Evolutionary conservation across 768 basidiomycete species (phyloP).

Genomic region (Lactarius akahatsu): DNA sequence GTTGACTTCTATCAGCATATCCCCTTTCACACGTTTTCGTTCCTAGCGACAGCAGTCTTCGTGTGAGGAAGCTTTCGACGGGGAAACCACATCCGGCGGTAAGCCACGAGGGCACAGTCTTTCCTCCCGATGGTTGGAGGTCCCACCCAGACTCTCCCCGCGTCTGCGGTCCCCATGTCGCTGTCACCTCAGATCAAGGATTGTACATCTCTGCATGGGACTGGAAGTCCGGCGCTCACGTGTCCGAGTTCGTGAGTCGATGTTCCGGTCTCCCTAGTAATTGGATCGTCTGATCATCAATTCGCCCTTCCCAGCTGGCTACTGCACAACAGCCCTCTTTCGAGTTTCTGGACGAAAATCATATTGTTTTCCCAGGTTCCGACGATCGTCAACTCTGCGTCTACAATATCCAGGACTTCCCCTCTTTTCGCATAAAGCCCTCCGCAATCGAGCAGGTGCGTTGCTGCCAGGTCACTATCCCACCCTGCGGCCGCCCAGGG

Average conservation of each 20-base stretch:
- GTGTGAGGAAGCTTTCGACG: background rate
- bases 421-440: background rate
- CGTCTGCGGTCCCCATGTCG: slow-evolving; percentile 1
- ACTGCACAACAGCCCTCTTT: background rate
- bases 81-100: background rate
- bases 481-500: background rate
- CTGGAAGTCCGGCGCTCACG: slow-evolving; percentile 1
- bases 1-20: background rate
- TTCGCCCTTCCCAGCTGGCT: background rate
- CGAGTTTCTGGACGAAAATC: slow-evolving; percentile 2
- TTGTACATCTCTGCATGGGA: slow-evolving; percentile 5
- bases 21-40: background rate
- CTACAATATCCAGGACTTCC: slow-evolving; percentile 7
- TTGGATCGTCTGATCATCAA: background rate
- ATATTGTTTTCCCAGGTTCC: background rate
- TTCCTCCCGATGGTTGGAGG: slow-evolving; percentile 1
- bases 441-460: background rate
- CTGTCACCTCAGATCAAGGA: slow-evolving; percentile 5
- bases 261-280: background rate
- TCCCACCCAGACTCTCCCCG: background rate
- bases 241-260: slow-evolving; percentile 4
- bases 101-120: background rate
- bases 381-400: slow-evolving; percentile 1
- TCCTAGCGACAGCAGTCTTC: background rate
- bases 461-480: background rate